Base-by-base conservation (phyloP, 225 moss, liverwort and hornwort genomes). In the Pleurozium schreberi region DNA sequence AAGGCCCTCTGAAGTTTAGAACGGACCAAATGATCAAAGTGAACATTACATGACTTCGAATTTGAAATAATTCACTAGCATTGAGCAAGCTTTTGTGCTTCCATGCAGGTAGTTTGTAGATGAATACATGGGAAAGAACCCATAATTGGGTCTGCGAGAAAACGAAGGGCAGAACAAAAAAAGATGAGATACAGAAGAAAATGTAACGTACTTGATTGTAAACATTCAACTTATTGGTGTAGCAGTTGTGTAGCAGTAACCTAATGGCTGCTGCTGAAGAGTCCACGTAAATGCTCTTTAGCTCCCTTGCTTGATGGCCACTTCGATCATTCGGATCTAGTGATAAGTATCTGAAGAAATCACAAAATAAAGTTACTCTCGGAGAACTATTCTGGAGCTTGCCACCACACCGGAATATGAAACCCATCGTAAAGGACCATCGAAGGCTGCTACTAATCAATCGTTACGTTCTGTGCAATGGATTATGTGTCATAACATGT, bases 211-310 rank as follows among this genome's bases (percentile, higher is more conserved):
- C 97, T 96, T 97, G 98, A 89, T 97, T 97, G 75, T 94, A 94
- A 49, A 92, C 87, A 87, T 97, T 98, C 87, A 95, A 90, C 89
- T 96, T 96, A 87, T 97, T 98, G 82, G 92, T 92, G 92, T 98
- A 96, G 93, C 98, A 97, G 85, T 91, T 96, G 86, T 98, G 96
- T 59, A 98, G 94, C 89, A 98, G 91, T 88, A 98, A 90, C 88
- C 97, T 96, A 82, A 97, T 91, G 34, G 92, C 92, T 88, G 96
- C 94, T 87, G 96, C 98, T 88, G 96, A 94, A 92, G 98, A 96
- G 94, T 98, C 94, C 81, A 98, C 95, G 91, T 95, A 92, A 75
- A 98, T 96, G 91, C 98, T 98, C 92, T 97, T 98, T 14, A 98
- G 93, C 89, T 97, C 98, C 88, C 98, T 96, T 67, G 98, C 98